Percentiles rank a stretch among this genome's conserved stretches.
Conservation (phyloP, 2,329 filamentous ascomycete species). For the Podosphaera fusca region DNA sequence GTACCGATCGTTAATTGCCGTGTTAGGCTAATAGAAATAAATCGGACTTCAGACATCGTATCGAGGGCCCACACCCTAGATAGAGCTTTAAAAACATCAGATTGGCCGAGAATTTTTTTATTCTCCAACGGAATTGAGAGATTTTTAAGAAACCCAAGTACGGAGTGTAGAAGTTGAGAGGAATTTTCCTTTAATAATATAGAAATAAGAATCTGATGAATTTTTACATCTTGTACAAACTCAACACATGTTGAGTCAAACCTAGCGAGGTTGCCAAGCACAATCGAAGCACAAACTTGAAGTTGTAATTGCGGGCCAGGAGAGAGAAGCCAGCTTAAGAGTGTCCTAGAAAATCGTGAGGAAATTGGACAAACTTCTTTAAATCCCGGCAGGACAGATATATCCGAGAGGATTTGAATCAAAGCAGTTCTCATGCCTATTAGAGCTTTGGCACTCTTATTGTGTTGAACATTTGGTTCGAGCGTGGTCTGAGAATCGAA, state of each 20-base stretch:
- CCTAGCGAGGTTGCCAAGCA: constrained; percentile 37
- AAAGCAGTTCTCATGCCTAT: constrained; percentile 26
- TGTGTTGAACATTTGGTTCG: constrained; percentile 8
- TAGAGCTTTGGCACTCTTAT: constrained; percentile 26
- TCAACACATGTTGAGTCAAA: constrained; percentile 29
- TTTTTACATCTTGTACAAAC: constrained; percentile 24
- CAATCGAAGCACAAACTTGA: constrained; percentile 33
- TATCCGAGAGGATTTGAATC: constrained; percentile 26
- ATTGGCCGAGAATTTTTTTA: constrained; percentile 25
- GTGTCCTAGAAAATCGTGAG: constrained; percentile 19
- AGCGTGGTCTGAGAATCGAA: constrained; percentile 17
- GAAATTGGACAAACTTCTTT: constrained; percentile 20
- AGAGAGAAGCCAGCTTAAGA: constrained; percentile 25
- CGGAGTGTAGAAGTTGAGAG: constrained; percentile 31
- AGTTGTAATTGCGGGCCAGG: constrained; percentile 19
- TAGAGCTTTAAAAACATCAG: constrained; percentile 25
- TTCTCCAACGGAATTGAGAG: constrained; percentile 34
- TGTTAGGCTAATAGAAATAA: constrained; percentile 32
- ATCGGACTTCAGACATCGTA: constrained; percentile 32
- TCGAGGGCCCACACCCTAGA: constrained; percentile 31
- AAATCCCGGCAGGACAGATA: constrained; percentile 27
- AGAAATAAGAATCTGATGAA: constrained; percentile 22
- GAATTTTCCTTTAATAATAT: constrained; percentile 22
- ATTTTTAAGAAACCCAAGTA: constrained; percentile 39
- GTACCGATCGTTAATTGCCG: constrained; percentile 32